phyloP scores from a whole-genome alignment of 2,329 filamentous ascomycete genomes.

The Orbilia ellipsospora region DNA sequence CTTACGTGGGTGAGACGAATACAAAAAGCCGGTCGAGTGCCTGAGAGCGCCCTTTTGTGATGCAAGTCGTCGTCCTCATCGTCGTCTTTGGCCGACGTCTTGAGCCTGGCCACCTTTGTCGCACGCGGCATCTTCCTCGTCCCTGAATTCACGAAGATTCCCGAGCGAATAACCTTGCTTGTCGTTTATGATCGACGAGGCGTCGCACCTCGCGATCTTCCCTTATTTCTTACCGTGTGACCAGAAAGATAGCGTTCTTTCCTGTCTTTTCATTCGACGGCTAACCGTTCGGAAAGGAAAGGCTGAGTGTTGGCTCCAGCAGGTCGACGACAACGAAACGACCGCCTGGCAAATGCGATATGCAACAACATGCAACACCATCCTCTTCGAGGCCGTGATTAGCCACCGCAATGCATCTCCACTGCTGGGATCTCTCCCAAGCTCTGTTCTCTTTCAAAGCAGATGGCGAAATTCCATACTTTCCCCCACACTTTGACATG shows the following conservation, averaged over 20 bases:
- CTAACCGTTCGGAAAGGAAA: neutral
- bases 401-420: neutral
- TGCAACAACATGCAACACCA: constrained; percentile 50
- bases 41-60: neutral
- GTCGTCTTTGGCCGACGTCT: neutral
- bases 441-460: neutral
- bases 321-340: neutral
- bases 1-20: neutral
- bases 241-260: constrained; percentile 21
- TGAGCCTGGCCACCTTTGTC: constrained; percentile 1
- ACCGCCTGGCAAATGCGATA: constrained; percentile 22
- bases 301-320: constrained; percentile 1
- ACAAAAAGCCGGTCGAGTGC: constrained; percentile 13
- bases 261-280: constrained; percentile 10
- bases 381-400: neutral
- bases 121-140: constrained; percentile 14
- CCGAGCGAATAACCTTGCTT: constrained; percentile 1
- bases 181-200: constrained; percentile 20
- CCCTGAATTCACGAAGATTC: constrained; percentile 18
- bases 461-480: constrained; percentile 8
- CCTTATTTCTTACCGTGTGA: constrained; percentile 37
- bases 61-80: neutral
- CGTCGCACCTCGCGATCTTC: constrained; percentile 43
- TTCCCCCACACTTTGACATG: constrained; percentile 28
- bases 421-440: neutral